phyloP scores from a whole-genome alignment of 1,284 basidiomycete species.

The Fomitopsis betulina region DNA sequence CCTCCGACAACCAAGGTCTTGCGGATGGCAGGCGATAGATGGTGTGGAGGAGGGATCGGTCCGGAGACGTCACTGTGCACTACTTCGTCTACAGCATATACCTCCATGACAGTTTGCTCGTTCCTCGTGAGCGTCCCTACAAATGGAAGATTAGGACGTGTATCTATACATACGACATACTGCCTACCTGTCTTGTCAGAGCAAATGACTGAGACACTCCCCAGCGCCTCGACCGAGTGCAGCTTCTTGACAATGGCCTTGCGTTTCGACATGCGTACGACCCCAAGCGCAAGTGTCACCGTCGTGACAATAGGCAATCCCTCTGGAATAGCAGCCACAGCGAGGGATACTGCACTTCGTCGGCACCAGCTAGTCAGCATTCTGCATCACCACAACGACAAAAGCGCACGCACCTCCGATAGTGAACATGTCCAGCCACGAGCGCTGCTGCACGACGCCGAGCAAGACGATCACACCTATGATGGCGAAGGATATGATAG shows the following conservation, averaged over 20 bases:
- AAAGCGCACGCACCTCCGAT: slow-evolving; percentile 71
- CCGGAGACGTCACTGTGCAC: slow-evolving; percentile 57
- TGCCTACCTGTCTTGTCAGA: slow-evolving; percentile 88
- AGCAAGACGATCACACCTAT: slow-evolving; percentile 94
- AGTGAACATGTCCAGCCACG: slow-evolving; percentile 98
- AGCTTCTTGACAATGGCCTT: slow-evolving; percentile 98
- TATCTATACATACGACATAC: slow-evolving; percentile 2
- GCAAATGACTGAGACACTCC: slow-evolving; percentile 93
- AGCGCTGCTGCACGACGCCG: slow-evolving; percentile 82
- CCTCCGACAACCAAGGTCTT: slow-evolving; percentile 66
- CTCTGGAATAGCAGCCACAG: slow-evolving; percentile 96
- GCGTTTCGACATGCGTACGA: slow-evolving; percentile 88
- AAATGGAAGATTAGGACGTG: neutral
- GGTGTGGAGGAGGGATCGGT: slow-evolving; percentile 23
- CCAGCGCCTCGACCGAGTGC: slow-evolving; percentile 92
- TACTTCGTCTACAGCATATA: slow-evolving; percentile 84
- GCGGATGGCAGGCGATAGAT: slow-evolving; percentile 49
- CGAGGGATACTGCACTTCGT: slow-evolving; percentile 76
- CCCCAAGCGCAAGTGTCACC: slow-evolving; percentile 93
- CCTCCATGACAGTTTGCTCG: slow-evolving; percentile 90
- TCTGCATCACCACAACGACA: slow-evolving; percentile 3
- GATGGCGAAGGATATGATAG: slow-evolving; percentile 85
- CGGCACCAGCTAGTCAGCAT: slow-evolving; percentile 11
- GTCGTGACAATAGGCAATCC: slow-evolving; percentile 97
- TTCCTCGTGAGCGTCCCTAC: slow-evolving; percentile 93